Base-by-base conservation (phyloP, 2,329 filamentous ascomycete species). In the Clarireedia paspali region DNA sequence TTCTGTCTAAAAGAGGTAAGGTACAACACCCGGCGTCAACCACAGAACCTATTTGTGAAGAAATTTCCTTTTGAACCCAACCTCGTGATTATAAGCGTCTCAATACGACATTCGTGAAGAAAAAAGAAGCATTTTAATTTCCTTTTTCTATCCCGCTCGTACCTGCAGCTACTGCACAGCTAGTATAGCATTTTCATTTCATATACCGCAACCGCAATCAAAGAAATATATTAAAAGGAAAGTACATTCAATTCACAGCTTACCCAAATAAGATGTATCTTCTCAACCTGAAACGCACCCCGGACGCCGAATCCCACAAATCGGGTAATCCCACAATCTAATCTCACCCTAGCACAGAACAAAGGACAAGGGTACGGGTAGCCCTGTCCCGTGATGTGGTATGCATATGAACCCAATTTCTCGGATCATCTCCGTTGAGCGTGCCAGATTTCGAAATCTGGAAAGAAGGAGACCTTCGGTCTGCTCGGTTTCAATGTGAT, bases 291-390 rank as follows among this genome's bases (percentile, higher is more conserved):
- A 55, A 50, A 55, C 53, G 36, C 17, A 55, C 39, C 39, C 53
- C 47, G 40, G 44, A 24, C 24, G 14, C 23, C 20, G 12, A 47
- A 47, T 47, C 47, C 38, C 27, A 45, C 47, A 45, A 45, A 55
- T 55, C 47, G 53, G 47, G 53, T 55, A 55, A 55, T 45, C 47
- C 42, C 47, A 46, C 26, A 55, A 55, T 55, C 53, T 55, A 55
- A 50, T 55, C 53, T 55, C 30, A 55, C 38, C 39, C 36, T 45
- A 10, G 17, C 23, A 27, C 47, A 6, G 27, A 12, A 50, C 20
- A 40, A 38, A 40, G 47, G 40, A 44, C 23, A 44, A 20, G 17
- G 10, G 10, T 44, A 49, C 48, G 45, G 49, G 36, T 36, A 55
- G 53, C 53, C 53, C 47, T 55, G 53, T 20, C 26, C 36, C 50